These are phyloP conservation scores for Globisporangium parvum DNA, from an alignment of 352 stramenopile species.

Conservation along the genomic window DNA sequence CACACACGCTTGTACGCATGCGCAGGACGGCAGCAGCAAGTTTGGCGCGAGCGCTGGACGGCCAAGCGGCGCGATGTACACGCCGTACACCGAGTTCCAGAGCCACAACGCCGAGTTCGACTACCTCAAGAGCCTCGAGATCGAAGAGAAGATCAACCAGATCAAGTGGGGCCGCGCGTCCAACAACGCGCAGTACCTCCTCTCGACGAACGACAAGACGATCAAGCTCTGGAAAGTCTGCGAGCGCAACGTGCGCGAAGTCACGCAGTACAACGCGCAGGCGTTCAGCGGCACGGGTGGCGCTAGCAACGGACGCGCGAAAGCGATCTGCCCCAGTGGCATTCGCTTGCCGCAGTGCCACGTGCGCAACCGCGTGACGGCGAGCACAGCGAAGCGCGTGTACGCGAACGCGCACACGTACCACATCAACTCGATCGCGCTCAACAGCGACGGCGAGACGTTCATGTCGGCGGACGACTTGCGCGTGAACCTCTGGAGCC, in stretches of 20 bases:
- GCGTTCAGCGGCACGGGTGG: constrained; percentile 14
- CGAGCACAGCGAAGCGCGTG: constrained; percentile 77
- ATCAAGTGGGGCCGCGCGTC: constrained; percentile 92
- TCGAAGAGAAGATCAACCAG: constrained; percentile 97
- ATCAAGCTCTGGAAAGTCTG: constrained; percentile 96
- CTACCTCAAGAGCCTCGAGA: constrained; percentile 96
- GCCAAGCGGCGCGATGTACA: constrained; percentile 26
- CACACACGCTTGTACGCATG: neutral
- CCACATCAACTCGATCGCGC: constrained; percentile 95
- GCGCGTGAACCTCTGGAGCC: constrained; percentile 94
- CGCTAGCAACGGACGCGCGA: constrained; percentile 14
- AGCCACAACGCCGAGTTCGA: constrained; percentile 97
- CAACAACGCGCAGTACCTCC: constrained; percentile 89
- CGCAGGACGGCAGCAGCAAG: constrained; percentile 22
- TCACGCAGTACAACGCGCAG: constrained; percentile 69
- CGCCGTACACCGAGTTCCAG: constrained; percentile 92
- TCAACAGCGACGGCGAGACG: constrained; percentile 93
- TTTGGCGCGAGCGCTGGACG: constrained; percentile 17
- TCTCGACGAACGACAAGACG: constrained; percentile 97
- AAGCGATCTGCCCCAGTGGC: constrained; percentile 13
- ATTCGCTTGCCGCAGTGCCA: constrained; percentile 53
- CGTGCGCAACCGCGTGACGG: constrained; percentile 51
- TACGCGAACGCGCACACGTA: constrained; percentile 95
- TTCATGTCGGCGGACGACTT: constrained; percentile 96
- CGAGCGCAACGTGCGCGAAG: constrained; percentile 67